Base-by-base conservation (phyloP, 768 basidiomycete genomes). In the Lactarius evosmus region DNA sequence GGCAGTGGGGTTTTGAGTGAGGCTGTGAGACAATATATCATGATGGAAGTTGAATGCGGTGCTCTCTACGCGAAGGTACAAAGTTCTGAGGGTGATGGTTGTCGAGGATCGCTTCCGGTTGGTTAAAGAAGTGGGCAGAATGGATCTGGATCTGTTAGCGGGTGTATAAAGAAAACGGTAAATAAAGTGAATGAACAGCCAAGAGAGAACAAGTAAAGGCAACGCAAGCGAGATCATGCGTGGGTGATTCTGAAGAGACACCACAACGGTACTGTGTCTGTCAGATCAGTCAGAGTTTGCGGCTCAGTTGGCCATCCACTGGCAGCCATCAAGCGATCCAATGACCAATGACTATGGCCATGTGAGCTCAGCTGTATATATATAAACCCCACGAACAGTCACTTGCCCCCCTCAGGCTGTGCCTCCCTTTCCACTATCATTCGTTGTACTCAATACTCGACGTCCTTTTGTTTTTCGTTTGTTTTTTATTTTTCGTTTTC, bases 41-140 rank as follows among this genome's bases (percentile, higher is more conserved):
- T 68, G 66, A n/a, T 7, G 2, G 7, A 46, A 9, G 29, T 68
- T 68, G 17, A 68, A 59, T 4, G 61, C 61, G 36, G 66, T 68
- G 44, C 66, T 63, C 61, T 67, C 66, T 34, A 67, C 1, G 30
- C 65, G 61, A 11, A 68, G 34, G 22, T 68, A 60, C 4, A 58
- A 41, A 2, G 58, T 33, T 3, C 51, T 16, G 38, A 68, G 55
- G 7, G 61, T 50, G 40, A 67, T 11, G 8, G 53, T 56, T 0
- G 56, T 66, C n/a, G 56, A 29, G 16, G 7, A 52, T 44, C 64
- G 64, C 32, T 11, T 40, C 17, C 63, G 44, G n/a, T 44, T 16
- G 36, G 36, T 41, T 17, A 56, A 19, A 6, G 46, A 50, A 0
- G 33, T 65, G 7, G 64, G 64, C 1, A 65, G n/a, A 29, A 61